Percentiles rank a stretch among this genome's conserved stretches.
Evolutionary conservation across 139 green algal genomes (phyloP).

Genomic region (Astrephomene gubernaculifera): DNA sequence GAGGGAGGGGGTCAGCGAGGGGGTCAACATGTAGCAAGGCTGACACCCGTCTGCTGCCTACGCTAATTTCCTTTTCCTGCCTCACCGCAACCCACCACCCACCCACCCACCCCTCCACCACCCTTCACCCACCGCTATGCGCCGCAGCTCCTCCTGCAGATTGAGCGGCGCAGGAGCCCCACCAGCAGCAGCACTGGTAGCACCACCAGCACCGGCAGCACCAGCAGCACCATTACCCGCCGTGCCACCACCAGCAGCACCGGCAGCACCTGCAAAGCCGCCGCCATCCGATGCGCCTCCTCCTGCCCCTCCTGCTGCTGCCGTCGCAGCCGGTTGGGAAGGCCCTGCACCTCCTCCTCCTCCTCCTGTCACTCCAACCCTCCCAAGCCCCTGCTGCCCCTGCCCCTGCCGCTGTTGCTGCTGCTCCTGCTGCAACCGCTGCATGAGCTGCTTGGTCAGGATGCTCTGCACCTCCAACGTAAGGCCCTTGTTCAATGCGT

Average conservation of each 20-base stretch:
- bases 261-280: not conserved
- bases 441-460: constrained; percentile 5
- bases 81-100: too few species aligned
- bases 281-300: not conserved
- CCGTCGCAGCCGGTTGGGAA: too few species aligned
- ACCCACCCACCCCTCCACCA: not conserved
- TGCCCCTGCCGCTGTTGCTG: not conserved
- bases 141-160: constrained; percentile 6
- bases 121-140: constrained; percentile 3
- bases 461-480: constrained; percentile 26
- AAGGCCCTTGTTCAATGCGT: constrained; percentile 35
- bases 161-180: not conserved
- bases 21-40: too few species aligned
- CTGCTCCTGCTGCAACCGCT: constrained; percentile 1
- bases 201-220: not conserved
- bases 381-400: too few species aligned
- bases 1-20: too few species aligned
- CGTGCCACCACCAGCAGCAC: not conserved
- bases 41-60: too few species aligned
- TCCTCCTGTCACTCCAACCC: too few species aligned
- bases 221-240: not conserved
- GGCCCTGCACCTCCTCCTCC: not conserved
- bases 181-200: not conserved
- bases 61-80: too few species aligned
- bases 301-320: not conserved